Evolutionary conservation across 495 filamentous ascomycete genomes (phyloP), one percentile per base, ranked within the genome.

Genomic region (Parachaetomium inaequale): DNA sequence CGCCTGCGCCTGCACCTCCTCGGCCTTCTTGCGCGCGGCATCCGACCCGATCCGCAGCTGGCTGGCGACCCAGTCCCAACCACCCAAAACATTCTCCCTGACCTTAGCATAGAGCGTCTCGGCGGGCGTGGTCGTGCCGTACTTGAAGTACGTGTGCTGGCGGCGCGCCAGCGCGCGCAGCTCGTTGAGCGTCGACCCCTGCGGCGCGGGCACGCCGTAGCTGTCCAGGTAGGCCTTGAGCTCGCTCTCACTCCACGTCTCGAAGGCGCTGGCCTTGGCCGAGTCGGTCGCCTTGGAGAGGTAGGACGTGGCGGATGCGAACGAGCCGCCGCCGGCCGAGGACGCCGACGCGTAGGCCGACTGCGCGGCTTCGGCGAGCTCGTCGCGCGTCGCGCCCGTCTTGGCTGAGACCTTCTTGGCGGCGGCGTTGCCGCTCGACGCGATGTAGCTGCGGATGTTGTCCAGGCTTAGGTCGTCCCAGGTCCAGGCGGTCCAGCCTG

Each of bases 391-490:
- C 29, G 84, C 84, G 66, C 79, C 82, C 32, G 84, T 80, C 68
- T 87, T 84, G 63, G 87, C 79, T 21, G 82, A 81, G 4, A 79
- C 82, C 75, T 90, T 91, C 68, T 87, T 76, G 28, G 89, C 91
- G 34, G 89, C 84, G 7, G 78, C 78, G 57, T 85, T 73, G 10
- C 81, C 82, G 58, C 74, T 76, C 14, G 78, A 78, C 4, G 81
- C 78, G 6, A 95, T 79, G 63, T 90, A 95, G 47, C 83, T 80
- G 76, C 85, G 86, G 43, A 95, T 74, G 72, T 91, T 89, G 28
- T 93, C 88, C 62, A 82, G 82, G 11, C 87, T 88, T 78, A 88
- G 89, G 54, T 91, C 91, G 66, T 94, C 89, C 74, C 92, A 94
- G 34, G 87, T 93, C 88, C 91, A 93, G 23, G 88, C 86, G 58